A percentile compares a stretch with the other conserved stretches of the same genome.
Conservation (phyloP, 331 rosid genomes). For the Arachis monticola region DNA sequence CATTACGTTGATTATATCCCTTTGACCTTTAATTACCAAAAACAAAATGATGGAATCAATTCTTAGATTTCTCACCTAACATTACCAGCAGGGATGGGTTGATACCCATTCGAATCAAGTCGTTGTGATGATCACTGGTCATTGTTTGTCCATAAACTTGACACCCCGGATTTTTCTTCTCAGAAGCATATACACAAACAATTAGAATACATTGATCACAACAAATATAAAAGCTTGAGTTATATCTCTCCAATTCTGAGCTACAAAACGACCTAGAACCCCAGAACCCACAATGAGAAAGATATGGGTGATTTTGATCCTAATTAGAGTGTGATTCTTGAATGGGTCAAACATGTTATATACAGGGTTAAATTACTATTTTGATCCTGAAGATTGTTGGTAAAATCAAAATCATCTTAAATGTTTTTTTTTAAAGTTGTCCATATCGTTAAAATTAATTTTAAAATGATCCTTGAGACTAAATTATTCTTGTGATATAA, state of each 20-base stretch:
- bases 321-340: constrained; percentile 50
- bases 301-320: constrained; percentile 48
- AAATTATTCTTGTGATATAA: too few relatives aligned
- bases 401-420: too few relatives aligned
- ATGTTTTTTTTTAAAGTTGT: too few relatives aligned
- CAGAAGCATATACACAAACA: constrained; percentile 21
- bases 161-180: constrained; percentile 77
- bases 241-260: constrained; percentile 83
- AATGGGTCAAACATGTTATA: constrained; percentile 16
- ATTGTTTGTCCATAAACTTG: constrained; percentile 85
- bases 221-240: not conserved
- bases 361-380: too few relatives aligned
- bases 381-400: too few relatives aligned
- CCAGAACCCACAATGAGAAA: constrained; percentile 91
- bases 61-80: constrained; percentile 64
- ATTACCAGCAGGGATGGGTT: constrained; percentile 76
- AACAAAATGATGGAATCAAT: constrained; percentile 14
- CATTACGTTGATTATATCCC: not conserved
- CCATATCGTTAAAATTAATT: too few relatives aligned
- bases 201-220: not conserved
- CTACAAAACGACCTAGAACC: constrained; percentile 90
- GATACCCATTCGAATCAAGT: constrained; percentile 72
- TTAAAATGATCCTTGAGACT: too few relatives aligned
- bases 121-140: constrained; percentile 80
- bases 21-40: not conserved